Evolutionary conservation across 2,329 filamentous ascomycete species (phyloP).

Genomic region (Alternaria solani): DNA sequence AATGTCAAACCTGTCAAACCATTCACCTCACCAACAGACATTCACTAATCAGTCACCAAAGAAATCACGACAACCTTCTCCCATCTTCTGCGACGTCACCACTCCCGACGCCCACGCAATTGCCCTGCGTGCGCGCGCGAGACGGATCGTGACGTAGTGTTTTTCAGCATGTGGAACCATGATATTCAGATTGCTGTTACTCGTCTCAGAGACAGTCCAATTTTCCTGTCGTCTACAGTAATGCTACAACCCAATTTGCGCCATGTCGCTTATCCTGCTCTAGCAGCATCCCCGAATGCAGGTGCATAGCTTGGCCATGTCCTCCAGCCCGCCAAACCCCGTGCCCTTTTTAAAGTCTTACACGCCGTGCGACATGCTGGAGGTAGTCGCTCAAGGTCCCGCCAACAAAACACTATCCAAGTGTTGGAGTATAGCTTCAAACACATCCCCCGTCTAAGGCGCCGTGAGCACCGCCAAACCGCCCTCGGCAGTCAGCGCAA

Average conservation of each 20-base stretch:
- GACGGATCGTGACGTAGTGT: neutral
- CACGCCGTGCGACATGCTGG: neutral
- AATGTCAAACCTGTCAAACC: neutral
- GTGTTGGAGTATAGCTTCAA: neutral
- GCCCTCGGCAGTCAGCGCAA: constrained; percentile 78
- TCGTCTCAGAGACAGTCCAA: neutral
- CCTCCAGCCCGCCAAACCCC: neutral
- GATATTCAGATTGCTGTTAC: constrained; percentile 6
- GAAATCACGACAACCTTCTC: neutral
- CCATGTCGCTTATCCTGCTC: neutral
- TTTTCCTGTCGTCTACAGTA: constrained; percentile 9
- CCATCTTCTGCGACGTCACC: neutral
- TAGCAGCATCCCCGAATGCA: neutral
- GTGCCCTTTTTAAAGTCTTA: neutral
- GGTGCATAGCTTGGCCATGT: neutral
- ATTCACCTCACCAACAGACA: constrained; percentile 1
- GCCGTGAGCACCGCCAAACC: constrained; percentile 73
- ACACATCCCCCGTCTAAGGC: constrained; percentile 19
- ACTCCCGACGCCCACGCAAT: neutral
- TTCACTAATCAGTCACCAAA: neutral
- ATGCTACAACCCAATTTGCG: constrained; percentile 16
- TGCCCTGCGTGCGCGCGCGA: neutral
- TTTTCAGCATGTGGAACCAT: neutral
- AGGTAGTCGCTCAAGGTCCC: neutral
- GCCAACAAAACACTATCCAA: neutral